Base-by-base conservation (phyloP, 108 stramenopile genomes). In the Nitzschia palea region DNA sequence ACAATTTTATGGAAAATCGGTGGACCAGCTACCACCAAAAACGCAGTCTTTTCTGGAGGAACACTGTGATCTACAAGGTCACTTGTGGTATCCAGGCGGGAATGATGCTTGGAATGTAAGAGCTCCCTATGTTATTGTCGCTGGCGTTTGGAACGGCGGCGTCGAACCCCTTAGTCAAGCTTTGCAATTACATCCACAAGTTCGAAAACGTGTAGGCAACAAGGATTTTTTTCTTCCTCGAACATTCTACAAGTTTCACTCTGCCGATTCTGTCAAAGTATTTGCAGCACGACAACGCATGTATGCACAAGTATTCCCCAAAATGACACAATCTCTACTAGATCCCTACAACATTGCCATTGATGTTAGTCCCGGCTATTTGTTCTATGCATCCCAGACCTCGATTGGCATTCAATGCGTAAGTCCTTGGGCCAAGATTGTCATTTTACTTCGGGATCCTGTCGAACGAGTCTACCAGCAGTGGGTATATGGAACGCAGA, bases 391-490 rank as follows among this genome's bases (percentile, higher is more conserved):
- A 15, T 47, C 59, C 15, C 37, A 61, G 25, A 60, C 57, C 5
- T 34, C 68, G 22, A 37, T 55, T n/a, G 43, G 56, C 17, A 66
- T 78, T 17, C 57, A 65, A 44, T 78, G 77, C 23, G 57, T 63
- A 36, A 42, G 32, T 17, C 77, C 77, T 1, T 78, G 77, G 69
- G 54, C 61, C 47, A 73, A 79, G 43, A 36, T 65, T 4, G 66
- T 79, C 17, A 31, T 73, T 37, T 22, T 73, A 29, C 44, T 79
- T 26, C 57, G 78, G 17, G 62, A 79, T 58, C 78, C 78, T 12
- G 52, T 79, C 36, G 67, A 79, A 34, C 66, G 78, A 15, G 31
- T 73, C 22, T 79, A 68, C 34, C 58, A 64, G 40, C 78, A 79
- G 33, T 77, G 72, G 72, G 35, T 52, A 1, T 63, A 68, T 36